Base-by-base conservation (phyloP, 2,329 filamentous ascomycete genomes). In the Pseudomassariella vexata region DNA sequence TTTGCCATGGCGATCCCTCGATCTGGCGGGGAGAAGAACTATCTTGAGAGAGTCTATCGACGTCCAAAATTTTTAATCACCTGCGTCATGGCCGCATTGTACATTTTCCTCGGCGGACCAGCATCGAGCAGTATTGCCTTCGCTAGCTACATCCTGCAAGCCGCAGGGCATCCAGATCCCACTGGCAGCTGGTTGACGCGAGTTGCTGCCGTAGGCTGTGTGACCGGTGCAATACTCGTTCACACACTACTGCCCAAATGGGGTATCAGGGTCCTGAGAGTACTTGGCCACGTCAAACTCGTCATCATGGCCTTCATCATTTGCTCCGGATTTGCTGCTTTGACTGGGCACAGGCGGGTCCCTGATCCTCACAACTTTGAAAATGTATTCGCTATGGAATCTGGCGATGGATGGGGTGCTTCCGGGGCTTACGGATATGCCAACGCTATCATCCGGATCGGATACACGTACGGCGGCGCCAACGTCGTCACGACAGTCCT, bases 1-100 rank as follows among this genome's bases (percentile, higher is more conserved):
- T 18, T 28, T 28, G 24, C 12, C 9, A n/a, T 27, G 14, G 24
- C 11, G 10, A 27, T 27, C 12, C 24, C 24, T 7, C 24, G 24
- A n/a, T 27, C 24, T 27, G 24, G 24, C 24, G 24, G 24, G 9
- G 24, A 27, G 14, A 27, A 27, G 24, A 27, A 27, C 8, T 27
- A 27, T 15, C 24, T 27, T 16, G 24, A 27, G 14, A n/a, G 24
- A 27, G 14, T 27, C 11, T 27, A 27, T 16, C 24, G 24, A 27
- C 14, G 14, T n/a, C 24, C 12, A n/a, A 27, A 15, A 16, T 15
- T 14, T 14, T 12, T 27, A 9, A n/a, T 27, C 11, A 27, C 24
- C 5, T 27, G 24, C 14, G 14, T 27, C 24, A 27, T 27, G 9
- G 24, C 12, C 24, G 10, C 14, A 9, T 16, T 27, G 5, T 27